phyloP scores from a whole-genome alignment of 2,329 filamentous ascomycete genomes.

The Neofusicoccum laricinum region DNA sequence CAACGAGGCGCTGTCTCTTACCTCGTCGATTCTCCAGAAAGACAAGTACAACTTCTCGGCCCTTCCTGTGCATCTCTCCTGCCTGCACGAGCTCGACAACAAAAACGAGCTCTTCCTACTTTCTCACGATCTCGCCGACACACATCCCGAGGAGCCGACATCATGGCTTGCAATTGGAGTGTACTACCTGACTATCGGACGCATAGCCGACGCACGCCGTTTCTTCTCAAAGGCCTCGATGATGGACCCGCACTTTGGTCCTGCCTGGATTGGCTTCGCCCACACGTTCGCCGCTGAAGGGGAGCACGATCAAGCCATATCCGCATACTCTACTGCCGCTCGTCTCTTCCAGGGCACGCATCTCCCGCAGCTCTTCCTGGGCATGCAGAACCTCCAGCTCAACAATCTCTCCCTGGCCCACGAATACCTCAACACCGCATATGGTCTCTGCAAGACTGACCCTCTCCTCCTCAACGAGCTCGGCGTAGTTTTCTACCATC shows the following conservation, averaged over 20 bases:
- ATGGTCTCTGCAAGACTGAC: slow-evolving; percentile 77
- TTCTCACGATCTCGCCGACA: slow-evolving; percentile 87
- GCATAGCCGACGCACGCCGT: slow-evolving; percentile 86
- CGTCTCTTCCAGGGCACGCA: slow-evolving; percentile 96
- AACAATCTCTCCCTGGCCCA: slow-evolving; percentile 93
- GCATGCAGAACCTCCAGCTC: slow-evolving; percentile 96
- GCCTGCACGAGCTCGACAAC: slow-evolving; percentile 80
- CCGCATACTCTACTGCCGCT: slow-evolving; percentile 93
- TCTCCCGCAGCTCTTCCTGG: slow-evolving; percentile 89
- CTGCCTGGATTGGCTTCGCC: slow-evolving; percentile 97
- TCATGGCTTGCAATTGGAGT: slow-evolving; percentile 93
- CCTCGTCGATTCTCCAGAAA: slow-evolving; percentile 73
- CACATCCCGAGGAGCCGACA: slow-evolving; percentile 84
- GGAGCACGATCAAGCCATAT: slow-evolving; percentile 97
- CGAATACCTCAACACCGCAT: slow-evolving; percentile 90
- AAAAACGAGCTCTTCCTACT: slow-evolving; percentile 90
- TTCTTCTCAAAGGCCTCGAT: slow-evolving; percentile 98
- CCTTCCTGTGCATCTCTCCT: slow-evolving; percentile 88
- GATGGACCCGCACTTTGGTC: slow-evolving; percentile 95
- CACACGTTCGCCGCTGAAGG: slow-evolving; percentile 97
- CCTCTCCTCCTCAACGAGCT: slow-evolving; percentile 92
- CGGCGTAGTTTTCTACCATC: slow-evolving; percentile 93
- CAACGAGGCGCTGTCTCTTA: slow-evolving; percentile 79
- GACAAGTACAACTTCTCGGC: slow-evolving; percentile 88
- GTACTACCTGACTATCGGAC: slow-evolving; percentile 87